These are phyloP conservation scores for Phaeodactylum tricornutum DNA, from an alignment of 108 stramenopile species.

Conservation along the genomic window DNA sequence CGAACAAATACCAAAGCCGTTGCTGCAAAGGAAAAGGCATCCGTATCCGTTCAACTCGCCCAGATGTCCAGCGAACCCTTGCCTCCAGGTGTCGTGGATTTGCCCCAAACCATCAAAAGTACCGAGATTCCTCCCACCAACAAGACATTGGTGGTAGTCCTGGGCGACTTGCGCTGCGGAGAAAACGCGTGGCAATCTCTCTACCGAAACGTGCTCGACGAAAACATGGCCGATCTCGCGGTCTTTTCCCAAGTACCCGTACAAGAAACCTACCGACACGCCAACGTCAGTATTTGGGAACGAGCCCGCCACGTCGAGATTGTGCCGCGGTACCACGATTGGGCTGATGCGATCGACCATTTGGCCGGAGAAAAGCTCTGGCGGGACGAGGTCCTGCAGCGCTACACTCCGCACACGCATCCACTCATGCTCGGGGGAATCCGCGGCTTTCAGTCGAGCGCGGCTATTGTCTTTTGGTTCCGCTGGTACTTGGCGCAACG, in stretches of 20 bases:
- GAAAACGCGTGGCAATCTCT: conserved; percentile 26
- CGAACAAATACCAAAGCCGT: too few relatives aligned
- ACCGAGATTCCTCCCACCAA: too few relatives aligned
- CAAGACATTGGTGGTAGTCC: conserved; percentile 19
- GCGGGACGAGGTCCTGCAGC: too few relatives aligned
- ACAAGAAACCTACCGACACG: too few relatives aligned
- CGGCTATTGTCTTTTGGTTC: conserved; percentile 20
- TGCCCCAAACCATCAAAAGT: too few relatives aligned
- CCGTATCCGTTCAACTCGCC: too few relatives aligned
- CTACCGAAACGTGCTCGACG: conserved; percentile 23
- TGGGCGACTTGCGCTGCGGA: conserved; percentile 24
- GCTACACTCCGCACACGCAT: too few relatives aligned
- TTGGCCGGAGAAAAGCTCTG: too few relatives aligned
- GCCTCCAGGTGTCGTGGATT: too few relatives aligned
- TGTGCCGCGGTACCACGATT: conserved; percentile 25
- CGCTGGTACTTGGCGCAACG: conserved; percentile 30
- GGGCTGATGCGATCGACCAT: conserved; percentile 37
- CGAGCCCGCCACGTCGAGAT: conserved; percentile 26
- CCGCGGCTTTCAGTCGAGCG: conserved; percentile 9
- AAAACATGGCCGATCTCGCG: conserved; percentile 24
- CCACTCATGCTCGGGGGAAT: too few relatives aligned
- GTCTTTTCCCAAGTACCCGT: conserved; percentile 5
- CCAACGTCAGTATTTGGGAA: conserved; percentile 8
- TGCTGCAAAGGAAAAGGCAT: too few relatives aligned
- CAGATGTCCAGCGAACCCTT: too few relatives aligned